A percentile compares a stretch with the other conserved stretches of the same genome.
Conservation (phyloP, 371 early-diverging fungal species). For the Haplosporangium sp. region DNA sequence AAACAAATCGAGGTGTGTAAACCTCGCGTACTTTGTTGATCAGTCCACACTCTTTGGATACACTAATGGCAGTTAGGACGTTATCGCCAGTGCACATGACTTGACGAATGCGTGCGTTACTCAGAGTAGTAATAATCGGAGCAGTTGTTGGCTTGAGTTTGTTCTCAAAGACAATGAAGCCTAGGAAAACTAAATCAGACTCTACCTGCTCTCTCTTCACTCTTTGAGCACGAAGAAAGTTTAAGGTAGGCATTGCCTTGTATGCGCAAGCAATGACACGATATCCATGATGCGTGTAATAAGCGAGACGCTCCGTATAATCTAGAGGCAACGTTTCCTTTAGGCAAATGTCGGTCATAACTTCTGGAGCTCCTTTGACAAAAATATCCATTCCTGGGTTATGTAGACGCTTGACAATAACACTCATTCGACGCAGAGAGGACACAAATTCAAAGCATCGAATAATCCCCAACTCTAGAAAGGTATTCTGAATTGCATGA, state of each 20-base stretch:
- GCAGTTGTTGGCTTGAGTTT: conserved; percentile 93
- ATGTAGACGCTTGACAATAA: conserved; percentile 82
- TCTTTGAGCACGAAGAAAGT: conserved; percentile 83
- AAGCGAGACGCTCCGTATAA: conserved; percentile 81
- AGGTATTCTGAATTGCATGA: conserved; percentile 6
- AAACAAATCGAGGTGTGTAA: conserved; percentile 67
- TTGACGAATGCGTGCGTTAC: conserved; percentile 88
- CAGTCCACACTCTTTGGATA: conserved; percentile 92
- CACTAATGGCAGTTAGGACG: conserved; percentile 98
- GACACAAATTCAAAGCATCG: conserved; percentile 97
- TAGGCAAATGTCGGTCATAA: conserved; percentile 86
- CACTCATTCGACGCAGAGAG: conserved; percentile 94
- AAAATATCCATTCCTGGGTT: conserved; percentile 85
- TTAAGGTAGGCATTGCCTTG: conserved; percentile 76
- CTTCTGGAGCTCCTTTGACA: conserved; percentile 98
- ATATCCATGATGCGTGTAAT: conserved; percentile 82
- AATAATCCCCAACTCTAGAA: conserved; percentile 90
- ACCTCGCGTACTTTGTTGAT: conserved; percentile 68
- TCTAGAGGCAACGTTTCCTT: conserved; percentile 85
- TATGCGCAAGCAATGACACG: conserved; percentile 86
- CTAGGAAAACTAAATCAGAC: conserved; percentile 87
- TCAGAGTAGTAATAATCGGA: conserved; percentile 86
- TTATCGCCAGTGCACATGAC: conserved; percentile 99
- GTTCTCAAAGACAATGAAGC: conserved; percentile 99
- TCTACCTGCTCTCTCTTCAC: conserved; percentile 91